Conservation (phyloP, 768 basidiomycete species). For the Amanita jacksonii region DNA sequence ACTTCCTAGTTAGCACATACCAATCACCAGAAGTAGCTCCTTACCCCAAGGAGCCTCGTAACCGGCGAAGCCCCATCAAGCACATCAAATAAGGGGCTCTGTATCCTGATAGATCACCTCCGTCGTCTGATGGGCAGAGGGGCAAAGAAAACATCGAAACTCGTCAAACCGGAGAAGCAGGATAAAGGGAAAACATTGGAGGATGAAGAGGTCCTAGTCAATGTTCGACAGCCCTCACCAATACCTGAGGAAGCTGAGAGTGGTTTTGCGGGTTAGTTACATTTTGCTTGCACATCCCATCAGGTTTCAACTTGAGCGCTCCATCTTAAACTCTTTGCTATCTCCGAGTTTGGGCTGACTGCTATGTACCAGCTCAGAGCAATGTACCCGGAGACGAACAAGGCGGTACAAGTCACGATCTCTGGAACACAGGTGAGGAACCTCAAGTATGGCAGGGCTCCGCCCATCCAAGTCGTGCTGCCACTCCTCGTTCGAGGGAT, state of each 20-base stretch:
- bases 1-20: too few relatives aligned
- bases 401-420: background rate
- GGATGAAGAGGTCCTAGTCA: background rate
- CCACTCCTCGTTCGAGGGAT: background rate
- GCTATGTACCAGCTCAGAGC: slow-evolving; percentile 4
- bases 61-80: too few relatives aligned
- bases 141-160: slow-evolving; percentile 3
- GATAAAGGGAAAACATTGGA: background rate
- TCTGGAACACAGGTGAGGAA: background rate
- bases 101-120: background rate
- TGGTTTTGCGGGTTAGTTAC: slow-evolving; percentile 2
- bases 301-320: too few relatives aligned
- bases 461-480: too few relatives aligned
- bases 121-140: slow-evolving; percentile 7
- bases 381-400: slow-evolving; percentile 3
- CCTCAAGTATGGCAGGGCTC: too few relatives aligned
- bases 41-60: too few relatives aligned
- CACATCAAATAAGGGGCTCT: background rate
- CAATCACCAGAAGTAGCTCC: too few relatives aligned
- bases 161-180: slow-evolving; percentile 1
- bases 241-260: slow-evolving; percentile 7
- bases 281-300: background rate
- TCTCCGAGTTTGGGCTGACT: slow-evolving; percentile 4
- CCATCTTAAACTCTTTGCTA: background rate
- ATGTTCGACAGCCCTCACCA: background rate